phyloP scores from a whole-genome alignment of 768 basidiomycete species.

The Erythrobasidium yunnanense region DNA sequence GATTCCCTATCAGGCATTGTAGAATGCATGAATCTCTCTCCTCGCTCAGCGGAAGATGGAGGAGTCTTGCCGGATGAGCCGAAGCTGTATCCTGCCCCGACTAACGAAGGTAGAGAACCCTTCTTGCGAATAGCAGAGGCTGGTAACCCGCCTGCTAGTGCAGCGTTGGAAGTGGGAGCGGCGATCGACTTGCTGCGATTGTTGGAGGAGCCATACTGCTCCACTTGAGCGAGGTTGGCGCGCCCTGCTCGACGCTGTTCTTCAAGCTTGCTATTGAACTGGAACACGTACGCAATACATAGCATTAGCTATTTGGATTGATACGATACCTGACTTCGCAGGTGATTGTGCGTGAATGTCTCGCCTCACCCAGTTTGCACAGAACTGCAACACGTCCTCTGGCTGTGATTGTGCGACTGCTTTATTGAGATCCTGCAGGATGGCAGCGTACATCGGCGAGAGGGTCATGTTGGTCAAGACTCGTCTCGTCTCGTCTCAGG shows the following conservation, averaged over 20 bases:
- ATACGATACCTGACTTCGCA: no score
- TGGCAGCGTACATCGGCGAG: slow-evolving; percentile 65
- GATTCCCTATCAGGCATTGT: not conserved
- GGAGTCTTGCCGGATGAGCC: slow-evolving; percentile 24
- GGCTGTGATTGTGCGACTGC: slow-evolving; percentile 78
- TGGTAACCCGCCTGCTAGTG: not conserved
- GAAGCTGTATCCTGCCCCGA: slow-evolving; percentile 35
- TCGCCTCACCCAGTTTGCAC: slow-evolving; percentile 85
- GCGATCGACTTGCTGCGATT: slow-evolving; percentile 9
- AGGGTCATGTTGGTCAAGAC: slow-evolving; percentile 32
- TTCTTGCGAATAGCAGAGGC: slow-evolving; percentile 23
- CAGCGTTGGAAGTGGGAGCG: not conserved
- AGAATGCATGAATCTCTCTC: not conserved
- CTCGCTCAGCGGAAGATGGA: not conserved
- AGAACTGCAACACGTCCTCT: slow-evolving; percentile 69
- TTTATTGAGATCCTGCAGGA: slow-evolving; percentile 73
- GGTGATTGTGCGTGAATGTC: no score
- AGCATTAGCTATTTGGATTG: no score
- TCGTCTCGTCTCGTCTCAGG: not conserved
- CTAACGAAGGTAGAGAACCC: slow-evolving; percentile 29
- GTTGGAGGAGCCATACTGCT: not conserved
- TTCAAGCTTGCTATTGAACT: slow-evolving; percentile 31
- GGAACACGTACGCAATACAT: no score
- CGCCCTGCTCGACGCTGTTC: slow-evolving; percentile 61
- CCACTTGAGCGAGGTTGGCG: slow-evolving; percentile 43